Percentiles rank a stretch among this genome's conserved stretches.
phyloP scores from a whole-genome alignment of 176 grass and related monocot species.

The Elaeis guineensis region DNA sequence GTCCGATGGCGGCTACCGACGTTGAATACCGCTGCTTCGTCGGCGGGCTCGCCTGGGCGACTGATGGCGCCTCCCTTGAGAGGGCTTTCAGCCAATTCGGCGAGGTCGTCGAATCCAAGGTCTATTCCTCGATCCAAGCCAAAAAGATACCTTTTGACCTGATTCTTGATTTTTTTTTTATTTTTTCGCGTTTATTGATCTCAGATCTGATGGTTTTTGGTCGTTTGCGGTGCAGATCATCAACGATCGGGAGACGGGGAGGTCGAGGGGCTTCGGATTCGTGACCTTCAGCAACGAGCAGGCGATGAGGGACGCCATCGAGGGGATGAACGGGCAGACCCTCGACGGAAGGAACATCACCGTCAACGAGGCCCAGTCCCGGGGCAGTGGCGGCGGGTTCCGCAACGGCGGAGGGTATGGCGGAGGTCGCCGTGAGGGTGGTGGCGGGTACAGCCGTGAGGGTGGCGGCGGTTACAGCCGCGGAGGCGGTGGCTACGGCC shows the following conservation, averaged over 20 bases:
- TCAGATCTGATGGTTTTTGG: slow-evolving; percentile 6
- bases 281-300: slow-evolving; percentile 68
- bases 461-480: slow-evolving; percentile 44
- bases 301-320: slow-evolving; percentile 85
- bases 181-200: not conserved
- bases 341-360: slow-evolving; percentile 90
- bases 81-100: slow-evolving; percentile 59
- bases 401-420: slow-evolving; percentile 27
- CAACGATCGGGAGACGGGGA: slow-evolving; percentile 72
- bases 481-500: slow-evolving; percentile 37
- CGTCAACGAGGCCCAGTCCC: slow-evolving; percentile 92
- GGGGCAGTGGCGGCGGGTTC: not conserved
- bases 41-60: slow-evolving; percentile 90
- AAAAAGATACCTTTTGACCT: too few relatives aligned
- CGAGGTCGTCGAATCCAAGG: slow-evolving; percentile 92
- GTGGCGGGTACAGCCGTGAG: slow-evolving; percentile 34
- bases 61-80: slow-evolving; percentile 64
- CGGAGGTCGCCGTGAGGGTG: slow-evolving; percentile 25
- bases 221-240: slow-evolving; percentile 53
- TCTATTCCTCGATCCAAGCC: not conserved
- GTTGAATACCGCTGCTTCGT: slow-evolving; percentile 95
- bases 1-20: slow-evolving; percentile 42
- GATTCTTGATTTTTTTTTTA: not conserved
- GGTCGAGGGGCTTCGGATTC: slow-evolving; percentile 87
- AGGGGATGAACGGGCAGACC: slow-evolving; percentile 72